Conservation (phyloP, 257 asterid species). For the Haberlea rhodopensis region DNA sequence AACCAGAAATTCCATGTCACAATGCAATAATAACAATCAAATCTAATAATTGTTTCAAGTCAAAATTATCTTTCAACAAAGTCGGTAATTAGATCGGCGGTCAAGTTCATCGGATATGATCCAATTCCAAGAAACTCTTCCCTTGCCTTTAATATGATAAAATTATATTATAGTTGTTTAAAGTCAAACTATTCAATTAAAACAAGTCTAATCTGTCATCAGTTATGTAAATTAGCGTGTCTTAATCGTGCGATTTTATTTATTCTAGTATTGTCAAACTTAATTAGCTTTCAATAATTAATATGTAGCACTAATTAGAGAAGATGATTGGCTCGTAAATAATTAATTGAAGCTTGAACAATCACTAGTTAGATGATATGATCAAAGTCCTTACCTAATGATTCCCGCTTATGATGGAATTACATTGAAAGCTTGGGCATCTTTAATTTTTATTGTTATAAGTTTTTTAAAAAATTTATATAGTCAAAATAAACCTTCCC, state of each 20-base stretch:
- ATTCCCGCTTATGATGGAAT: too few species aligned
- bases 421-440: too few species aligned
- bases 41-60: constrained; percentile 2
- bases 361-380: not conserved
- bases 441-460: too few species aligned
- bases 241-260: constrained; percentile 3
- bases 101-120: constrained; percentile 1
- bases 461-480: too few species aligned
- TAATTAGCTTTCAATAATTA: not conserved
- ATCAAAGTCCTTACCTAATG: too few species aligned
- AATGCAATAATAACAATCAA: not conserved
- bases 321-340: not conserved
- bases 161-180: not conserved
- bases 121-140: not conserved
- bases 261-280: constrained; percentile 18
- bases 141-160: not conserved
- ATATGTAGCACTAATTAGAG: not conserved
- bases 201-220: constrained; percentile 22
- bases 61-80: constrained; percentile 12
- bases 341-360: not conserved
- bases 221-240: constrained; percentile 15
- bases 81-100: constrained; percentile 3
- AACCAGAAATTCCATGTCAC: not conserved
- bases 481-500: too few species aligned
- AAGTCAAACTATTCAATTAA: constrained; percentile 19